Evolutionary conservation across 345 rosid genomes (phyloP), one percentile per base, ranked within the genome.

Genomic region (Murraya paniculata): DNA sequence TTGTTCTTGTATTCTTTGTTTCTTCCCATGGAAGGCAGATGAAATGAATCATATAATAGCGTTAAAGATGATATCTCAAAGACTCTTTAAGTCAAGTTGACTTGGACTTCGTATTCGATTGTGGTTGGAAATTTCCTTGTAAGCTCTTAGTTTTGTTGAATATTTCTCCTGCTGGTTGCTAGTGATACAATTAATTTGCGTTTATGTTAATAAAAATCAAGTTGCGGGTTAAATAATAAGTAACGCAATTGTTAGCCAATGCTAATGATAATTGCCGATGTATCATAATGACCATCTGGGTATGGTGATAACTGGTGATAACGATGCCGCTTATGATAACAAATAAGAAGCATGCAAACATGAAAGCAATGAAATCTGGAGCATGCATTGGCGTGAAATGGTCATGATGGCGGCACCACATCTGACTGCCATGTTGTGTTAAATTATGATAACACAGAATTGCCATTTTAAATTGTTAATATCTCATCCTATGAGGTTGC

Each of bases 1-100:
- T 22, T 76, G 25, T 50, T 71, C 57, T 73, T 62, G 72, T 75
- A 65, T 62, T 68, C 81, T 57, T 30, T 55, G 27, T 55, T 55
- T 39, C 28, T 57, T 30, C 3, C 36, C 22, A 27, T 21, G 36
- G n/a, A 50, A 53, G 78, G 18, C 22, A 31, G 24, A 14, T 7
- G 38, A 21, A 25, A 71, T 16, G 25, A 25, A 64, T 5, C 19
- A n/a, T 65, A 7, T 14, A 65, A 31, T 18, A 53, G 35, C 64
- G 3, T 5, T 9, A n/a, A n/a, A 57, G 41, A 14, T 36, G 25
- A 22, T 21, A 33, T 13, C 10, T 16, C 21, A 55, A 6, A n/a
- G 1, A 1, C n/a, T n/a, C n/a, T n/a, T n/a, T n/a, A 18, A 21
- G 59, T 78, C 64, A 31, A 62, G 79, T 62, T 74, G 81, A 50